Evolutionary conservation across 495 filamentous ascomycete genomes (phyloP).

Genomic region (Niebla homalea): DNA sequence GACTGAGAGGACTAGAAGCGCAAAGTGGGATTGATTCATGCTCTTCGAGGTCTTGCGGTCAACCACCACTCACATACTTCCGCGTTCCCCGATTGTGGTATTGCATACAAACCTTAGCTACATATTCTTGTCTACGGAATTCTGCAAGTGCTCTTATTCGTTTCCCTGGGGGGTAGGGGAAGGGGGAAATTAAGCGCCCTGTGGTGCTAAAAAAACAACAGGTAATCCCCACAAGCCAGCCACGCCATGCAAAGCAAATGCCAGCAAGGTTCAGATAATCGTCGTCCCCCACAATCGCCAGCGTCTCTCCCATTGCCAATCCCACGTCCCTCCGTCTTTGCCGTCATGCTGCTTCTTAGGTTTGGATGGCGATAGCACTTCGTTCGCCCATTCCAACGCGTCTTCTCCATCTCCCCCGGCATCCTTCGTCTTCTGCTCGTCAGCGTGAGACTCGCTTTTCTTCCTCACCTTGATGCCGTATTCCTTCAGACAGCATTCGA

Average conservation of each 20-base stretch:
- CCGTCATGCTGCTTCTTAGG: background rate
- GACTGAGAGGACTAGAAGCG: too few species aligned
- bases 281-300: background rate
- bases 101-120: too few species aligned
- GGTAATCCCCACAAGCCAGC: constrained; percentile 32
- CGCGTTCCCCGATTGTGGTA: too few species aligned
- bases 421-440: constrained; percentile 20
- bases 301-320: constrained; percentile 16
- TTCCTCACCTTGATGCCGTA: constrained; percentile 31
- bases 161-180: too few species aligned
- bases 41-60: too few species aligned
- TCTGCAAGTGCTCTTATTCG: too few species aligned
- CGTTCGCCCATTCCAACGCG: background rate
- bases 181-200: too few species aligned
- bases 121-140: too few species aligned
- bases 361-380: background rate
- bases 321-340: constrained; percentile 8
- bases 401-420: too few species aligned
- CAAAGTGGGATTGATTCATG: too few species aligned
- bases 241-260: background rate
- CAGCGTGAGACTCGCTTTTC: background rate
- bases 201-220: constrained; percentile 29
- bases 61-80: too few species aligned
- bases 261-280: background rate
- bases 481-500: constrained; percentile 35